Evolutionary conservation across 2,329 filamentous ascomycete genomes (phyloP).

Genomic region (Talaromyces sp.): DNA sequence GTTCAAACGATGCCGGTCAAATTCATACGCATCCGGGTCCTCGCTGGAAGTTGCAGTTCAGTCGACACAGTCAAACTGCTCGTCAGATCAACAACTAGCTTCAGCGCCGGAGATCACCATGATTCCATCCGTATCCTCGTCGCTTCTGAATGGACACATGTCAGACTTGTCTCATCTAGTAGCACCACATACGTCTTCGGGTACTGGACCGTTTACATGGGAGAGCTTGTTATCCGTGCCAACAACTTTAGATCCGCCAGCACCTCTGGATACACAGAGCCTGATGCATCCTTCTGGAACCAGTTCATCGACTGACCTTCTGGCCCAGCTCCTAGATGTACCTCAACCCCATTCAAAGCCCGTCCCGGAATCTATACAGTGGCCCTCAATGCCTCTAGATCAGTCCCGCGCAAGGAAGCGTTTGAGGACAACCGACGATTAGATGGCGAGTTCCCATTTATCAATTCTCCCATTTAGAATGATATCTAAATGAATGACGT

Average conservation of each 20-base stretch:
- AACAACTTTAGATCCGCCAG: neutral
- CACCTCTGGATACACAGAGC: neutral
- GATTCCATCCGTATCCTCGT: neutral
- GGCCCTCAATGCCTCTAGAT: neutral
- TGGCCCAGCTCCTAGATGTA: neutral
- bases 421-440: neutral
- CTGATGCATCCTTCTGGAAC: neutral
- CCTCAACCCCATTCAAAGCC: neutral
- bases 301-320: neutral
- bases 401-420: neutral
- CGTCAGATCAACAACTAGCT: neutral
- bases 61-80: neutral
- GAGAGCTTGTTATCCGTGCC: neutral
- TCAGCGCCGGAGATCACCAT: neutral
- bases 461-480: no score
- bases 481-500: no score
- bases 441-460: neutral
- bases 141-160: neutral
- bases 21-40: neutral
- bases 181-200: neutral
- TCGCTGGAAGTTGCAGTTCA: neutral
- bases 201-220: neutral
- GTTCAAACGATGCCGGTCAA: neutral
- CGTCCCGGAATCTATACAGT: neutral
- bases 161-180: neutral